A percentile compares a stretch with the other conserved stretches of the same genome.
Evolutionary conservation across 345 rosid species (phyloP).

Genomic region (Aethionema arabicum): DNA sequence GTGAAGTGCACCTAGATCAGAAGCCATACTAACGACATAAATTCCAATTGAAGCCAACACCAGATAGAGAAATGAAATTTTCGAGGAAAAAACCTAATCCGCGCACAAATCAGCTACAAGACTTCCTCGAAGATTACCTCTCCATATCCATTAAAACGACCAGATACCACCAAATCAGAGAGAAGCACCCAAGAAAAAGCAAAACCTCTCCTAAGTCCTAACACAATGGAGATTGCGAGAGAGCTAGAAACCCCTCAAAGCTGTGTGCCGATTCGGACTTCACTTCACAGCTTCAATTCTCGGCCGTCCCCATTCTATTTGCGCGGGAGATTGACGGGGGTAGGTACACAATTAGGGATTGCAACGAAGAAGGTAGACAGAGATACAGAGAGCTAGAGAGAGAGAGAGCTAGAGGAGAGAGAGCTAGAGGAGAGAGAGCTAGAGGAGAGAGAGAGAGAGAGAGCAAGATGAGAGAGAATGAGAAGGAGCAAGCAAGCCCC

Average conservation of each 20-base stretch:
- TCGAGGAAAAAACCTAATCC: neutral
- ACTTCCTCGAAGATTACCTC: constrained; percentile 43
- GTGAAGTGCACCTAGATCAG: constrained; percentile 17
- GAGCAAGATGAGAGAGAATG: constrained; percentile 29
- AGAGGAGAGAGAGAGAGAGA: no score
- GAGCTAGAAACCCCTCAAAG: constrained; percentile 3
- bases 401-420: neutral
- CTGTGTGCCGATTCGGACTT: constrained; percentile 12
- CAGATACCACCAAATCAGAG: constrained; percentile 38
- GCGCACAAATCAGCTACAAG: neutral
- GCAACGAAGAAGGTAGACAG: constrained; percentile 10
- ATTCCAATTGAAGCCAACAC: neutral
- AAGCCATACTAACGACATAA: constrained; percentile 5
- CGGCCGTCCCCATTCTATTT: constrained; percentile 1
- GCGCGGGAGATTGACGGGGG: neutral
- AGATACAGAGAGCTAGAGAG: neutral
- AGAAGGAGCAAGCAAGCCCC: constrained; percentile 22
- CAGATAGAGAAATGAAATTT: neutral
- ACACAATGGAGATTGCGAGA: constrained; percentile 25
- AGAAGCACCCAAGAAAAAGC: neutral
- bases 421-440: neutral
- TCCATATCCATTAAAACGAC: constrained; percentile 44
- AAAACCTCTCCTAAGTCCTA: neutral
- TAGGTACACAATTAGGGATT: constrained; percentile 31
- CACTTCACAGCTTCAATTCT: constrained; percentile 8